Evolutionary conservation across 371 early-diverging fungal species (phyloP), one percentile per base, ranked within the genome.

Genomic region (Zychaea mexicana): DNA sequence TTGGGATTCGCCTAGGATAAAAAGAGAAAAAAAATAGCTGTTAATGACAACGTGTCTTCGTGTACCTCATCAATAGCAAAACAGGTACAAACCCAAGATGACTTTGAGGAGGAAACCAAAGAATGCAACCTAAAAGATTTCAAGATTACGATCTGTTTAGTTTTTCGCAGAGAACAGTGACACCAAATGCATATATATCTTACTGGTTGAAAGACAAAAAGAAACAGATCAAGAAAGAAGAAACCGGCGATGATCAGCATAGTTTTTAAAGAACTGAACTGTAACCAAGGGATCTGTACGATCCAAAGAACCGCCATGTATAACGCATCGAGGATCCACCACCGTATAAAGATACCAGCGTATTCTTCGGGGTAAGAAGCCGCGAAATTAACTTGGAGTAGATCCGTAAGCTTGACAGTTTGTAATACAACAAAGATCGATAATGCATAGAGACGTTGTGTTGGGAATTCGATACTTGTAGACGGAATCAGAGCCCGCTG

Each of bases 231-330:
- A 10, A 75, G 4, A 3, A 55, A n/a, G 13, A 54, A 17, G 19
- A 75, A 22, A 12, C 64, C 7, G 12, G 68, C 1, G 5, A 47
- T 59, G 22, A 78, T 57, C 1, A 67, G 10, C 3, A 70, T 32
- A 5, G 80, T 70, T 55, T 79, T 83, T 7, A 70, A 19, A 3
- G 42, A 7, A 26, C 65, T 67, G 62, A 83, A 78, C 42, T 83
- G 80, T 24, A 83, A 59, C 83, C 83, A 83, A 30, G 83, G 83
- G 52, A 83, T 79, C 46, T 71, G 69, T 12, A 69, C 65, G 47
- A 78, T 60, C 61, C 75, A 72, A 0, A 83, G 56, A 8, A 57
- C 61, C 2, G 69, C 5, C n/a, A 83, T 52, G 63, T 74, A 80
- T 0, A 60, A 2, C 12, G 64, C 26, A 52, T 83, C 83, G 27